These are phyloP conservation scores for Lagenidium sp. DNA, from an alignment of 352 stramenopile genomes.

Conservation along the genomic window DNA sequence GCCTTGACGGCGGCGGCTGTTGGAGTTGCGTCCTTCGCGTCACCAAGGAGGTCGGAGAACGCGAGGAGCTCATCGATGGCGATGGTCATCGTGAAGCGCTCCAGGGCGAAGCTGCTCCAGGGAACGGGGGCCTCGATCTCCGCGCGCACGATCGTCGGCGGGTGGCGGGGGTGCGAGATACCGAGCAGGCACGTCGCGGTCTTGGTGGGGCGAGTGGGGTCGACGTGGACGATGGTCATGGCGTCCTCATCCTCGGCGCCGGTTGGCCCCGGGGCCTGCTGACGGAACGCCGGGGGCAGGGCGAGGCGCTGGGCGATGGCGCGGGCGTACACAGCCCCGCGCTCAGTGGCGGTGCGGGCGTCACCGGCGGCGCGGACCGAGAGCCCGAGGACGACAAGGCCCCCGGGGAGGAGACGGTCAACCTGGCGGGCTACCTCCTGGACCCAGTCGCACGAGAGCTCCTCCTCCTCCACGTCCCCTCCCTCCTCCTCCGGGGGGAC, in stretches of 20 bases:
- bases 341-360: constrained; percentile 16
- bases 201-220: constrained; percentile 9
- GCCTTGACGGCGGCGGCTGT: constrained; percentile 1
- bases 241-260: constrained; percentile 8
- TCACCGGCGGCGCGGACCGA: constrained; percentile 37
- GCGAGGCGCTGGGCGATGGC: constrained; percentile 27
- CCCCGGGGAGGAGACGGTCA: constrained; percentile 53
- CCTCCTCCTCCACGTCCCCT: constrained; percentile 23
- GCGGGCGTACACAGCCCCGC: constrained; percentile 42
- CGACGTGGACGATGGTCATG: constrained; percentile 38
- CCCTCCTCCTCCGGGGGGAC: constrained; percentile 38
- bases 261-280: too few relatives aligned
- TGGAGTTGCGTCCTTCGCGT: not conserved
- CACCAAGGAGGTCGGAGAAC: constrained; percentile 7
- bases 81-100: constrained; percentile 30
- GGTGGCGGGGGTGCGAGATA: too few relatives aligned
- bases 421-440: constrained; percentile 56
- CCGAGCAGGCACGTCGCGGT: constrained; percentile 11
- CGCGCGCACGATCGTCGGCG: constrained; percentile 10
- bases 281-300: constrained; percentile 10
- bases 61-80: constrained; percentile 33
- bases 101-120: too few relatives aligned
- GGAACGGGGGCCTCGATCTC: constrained; percentile 19
- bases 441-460: constrained; percentile 59
- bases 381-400: constrained; percentile 37